A percentile compares a stretch with the other conserved stretches of the same genome.
Conservation (phyloP, 2,329 filamentous ascomycete species). For the Colletotrichum cordylinicola region DNA sequence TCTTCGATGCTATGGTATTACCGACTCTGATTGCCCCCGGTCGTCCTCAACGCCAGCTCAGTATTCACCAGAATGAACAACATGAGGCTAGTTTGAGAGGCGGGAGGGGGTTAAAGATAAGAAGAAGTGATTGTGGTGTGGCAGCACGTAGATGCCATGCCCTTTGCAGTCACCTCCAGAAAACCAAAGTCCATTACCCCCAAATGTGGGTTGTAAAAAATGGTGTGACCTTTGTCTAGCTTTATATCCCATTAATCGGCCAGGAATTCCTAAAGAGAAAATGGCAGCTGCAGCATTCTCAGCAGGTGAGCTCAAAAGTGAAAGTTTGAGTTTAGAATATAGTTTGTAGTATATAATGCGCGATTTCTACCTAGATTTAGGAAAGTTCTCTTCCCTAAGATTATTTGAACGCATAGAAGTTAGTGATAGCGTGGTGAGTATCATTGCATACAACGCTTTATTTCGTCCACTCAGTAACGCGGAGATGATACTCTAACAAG, state of each 20-base stretch:
- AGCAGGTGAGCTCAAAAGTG: not conserved
- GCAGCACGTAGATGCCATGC: rapidly evolving
- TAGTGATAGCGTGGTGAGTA: too few relatives aligned
- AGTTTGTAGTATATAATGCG: not conserved
- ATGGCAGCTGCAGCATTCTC: rapidly evolving
- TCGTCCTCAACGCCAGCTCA: rapidly evolving
- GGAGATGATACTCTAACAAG: not conserved
- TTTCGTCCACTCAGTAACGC: not conserved
- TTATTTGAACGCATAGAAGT: too few relatives aligned
- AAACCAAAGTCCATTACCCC: not conserved
- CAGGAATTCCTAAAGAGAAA: rapidly evolving
- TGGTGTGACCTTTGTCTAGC: rapidly evolving
- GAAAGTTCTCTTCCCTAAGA: too few relatives aligned
- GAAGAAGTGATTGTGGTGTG: not conserved
- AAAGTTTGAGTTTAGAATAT: not conserved
- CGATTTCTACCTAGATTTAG: too few relatives aligned
- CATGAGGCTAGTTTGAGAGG: not conserved
- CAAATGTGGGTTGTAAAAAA: not conserved
- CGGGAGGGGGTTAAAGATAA: not conserved
- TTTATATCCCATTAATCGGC: not conserved
- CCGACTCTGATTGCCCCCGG: not conserved
- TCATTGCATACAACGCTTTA: too few relatives aligned
- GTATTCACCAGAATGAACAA: not conserved
- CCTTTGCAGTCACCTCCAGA: not conserved
- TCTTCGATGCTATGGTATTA: rapidly evolving